A percentile compares a stretch with the other conserved stretches of the same genome.
These are phyloP conservation scores for Megacollybia marginata DNA, from an alignment of 768 basidiomycete genomes.

Conservation along the genomic window DNA sequence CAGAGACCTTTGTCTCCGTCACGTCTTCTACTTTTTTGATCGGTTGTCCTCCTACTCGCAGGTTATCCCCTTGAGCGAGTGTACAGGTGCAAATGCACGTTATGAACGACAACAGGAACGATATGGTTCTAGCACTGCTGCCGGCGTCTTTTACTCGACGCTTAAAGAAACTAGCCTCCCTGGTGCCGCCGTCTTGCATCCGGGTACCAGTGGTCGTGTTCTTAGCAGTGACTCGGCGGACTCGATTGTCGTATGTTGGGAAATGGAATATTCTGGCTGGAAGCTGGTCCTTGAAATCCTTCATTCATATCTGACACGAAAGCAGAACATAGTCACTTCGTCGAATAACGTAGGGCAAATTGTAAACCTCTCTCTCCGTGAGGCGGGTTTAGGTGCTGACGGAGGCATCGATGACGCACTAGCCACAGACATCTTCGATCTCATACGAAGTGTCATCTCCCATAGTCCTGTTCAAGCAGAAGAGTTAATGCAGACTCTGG, in stretches of 20 bases:
- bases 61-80: constrained; percentile 54
- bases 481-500: constrained; percentile 60
- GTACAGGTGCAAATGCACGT: constrained; percentile 60
- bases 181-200: constrained; percentile 66
- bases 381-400: constrained; percentile 67
- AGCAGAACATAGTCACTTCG: not conserved
- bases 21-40: constrained; percentile 73
- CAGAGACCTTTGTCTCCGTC: constrained; percentile 52
- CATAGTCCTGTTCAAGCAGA: constrained; percentile 60
- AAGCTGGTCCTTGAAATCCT: constrained; percentile 63
- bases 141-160: constrained; percentile 57
- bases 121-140: constrained; percentile 40
- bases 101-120: constrained; percentile 65
- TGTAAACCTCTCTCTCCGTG: constrained; percentile 41
- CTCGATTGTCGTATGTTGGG: constrained; percentile 69
- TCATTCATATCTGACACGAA: constrained; percentile 24
- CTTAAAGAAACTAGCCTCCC: constrained; percentile 62
- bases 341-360: not conserved
- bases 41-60: constrained; percentile 69
- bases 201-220: constrained; percentile 59
- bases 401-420: constrained; percentile 53
- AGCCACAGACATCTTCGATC: constrained; percentile 69
- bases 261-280: constrained; percentile 82
- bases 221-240: constrained; percentile 69
- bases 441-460: constrained; percentile 70